Evolutionary conservation across 768 basidiomycete species (phyloP), one percentile per base, ranked within the genome.

Genomic region (Coprinellus aureogranulatus): DNA sequence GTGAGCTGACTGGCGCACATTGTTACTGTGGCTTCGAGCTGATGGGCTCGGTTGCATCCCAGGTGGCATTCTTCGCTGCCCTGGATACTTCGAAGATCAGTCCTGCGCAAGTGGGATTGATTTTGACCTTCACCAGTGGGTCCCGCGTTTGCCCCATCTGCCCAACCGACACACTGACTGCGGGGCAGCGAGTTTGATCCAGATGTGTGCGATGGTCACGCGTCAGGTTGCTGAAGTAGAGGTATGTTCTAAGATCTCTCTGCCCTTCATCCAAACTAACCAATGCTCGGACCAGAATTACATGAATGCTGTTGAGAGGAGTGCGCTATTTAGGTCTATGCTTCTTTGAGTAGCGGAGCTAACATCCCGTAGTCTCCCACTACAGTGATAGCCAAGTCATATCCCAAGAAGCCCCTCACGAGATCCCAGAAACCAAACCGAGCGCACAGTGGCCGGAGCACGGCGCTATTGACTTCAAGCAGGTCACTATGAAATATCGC

Each of bases 81-180:
- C 72, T 76, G 3, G 81, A 81, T 9, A 74, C 81, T 3, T 77
- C 80, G n/a, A 77, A 77, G 0, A 84, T 88, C 58, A 82, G 77
- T 40, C 80, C 90, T 0, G 83, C 88, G 0, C 79, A 88, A 62
- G 85, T 87, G 47, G 90, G 90, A 63, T 72, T 93, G n/a, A 82
- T 87, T 22, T 71, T 93, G 22, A 87, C 87, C 0, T 90, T 86
- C 58, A 81, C 80, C 10, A 83, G 82, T 83, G 50, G 34, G 63
- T 44, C 18, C n/a, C 57, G 20, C 57, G 52, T 30, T 27, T 34
- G 27, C 37, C 34, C 53, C n/a, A n/a, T n/a, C n/a, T n/a, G n/a
- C n/a, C n/a, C n/a, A n/a, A n/a, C n/a, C n/a, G n/a, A n/a, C n/a
- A n/a, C n/a, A n/a, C n/a, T n/a, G n/a, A n/a, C n/a, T n/a, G n/a